Evolutionary conservation across 768 basidiomycete genomes (phyloP), one percentile per base, ranked within the genome.

Genomic region (Trametes gibbosa): DNA sequence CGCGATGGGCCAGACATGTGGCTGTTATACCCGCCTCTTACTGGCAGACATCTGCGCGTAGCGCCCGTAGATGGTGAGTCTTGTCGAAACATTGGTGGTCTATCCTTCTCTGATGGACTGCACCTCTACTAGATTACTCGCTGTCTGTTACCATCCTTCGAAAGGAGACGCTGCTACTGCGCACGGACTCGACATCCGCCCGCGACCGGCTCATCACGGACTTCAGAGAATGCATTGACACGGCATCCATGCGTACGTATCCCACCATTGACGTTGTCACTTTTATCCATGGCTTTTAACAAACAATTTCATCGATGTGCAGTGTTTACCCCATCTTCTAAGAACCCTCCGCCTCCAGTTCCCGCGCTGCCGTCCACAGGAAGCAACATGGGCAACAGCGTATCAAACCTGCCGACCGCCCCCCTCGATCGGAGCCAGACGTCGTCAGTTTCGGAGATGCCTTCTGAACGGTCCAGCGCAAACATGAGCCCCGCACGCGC

Each of bases 1-100:
- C 73, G 77, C 32, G 82, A 84, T 58, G 84, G 84, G 12, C 80
- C 87, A 5, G 93, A 97, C 68, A 89, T 96, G 87, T 92, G 86
- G 85, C 77, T 99, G 46, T 84, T 87, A 64, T 99, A 97, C 76
- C 97, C 97, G 17, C 97, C 97, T 5, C 76, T 99, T 34, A 89
- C 97, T 13, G 96, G 95, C 5, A 98, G 96, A 70, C 95, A 97
- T 66, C 78, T 99, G 53, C 81, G 82, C 58, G 87, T 91, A 3
- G 76, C 77, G 9, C 86, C 86, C 62, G 77, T 82, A 3, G 76
- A 77, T 56, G 85, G 79, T 35, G 59, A 56, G 82, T 73, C n/a
- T 25, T 47, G 45, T 29, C n/a, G 13, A 17, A 9, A 17, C 52
- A 23, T 12, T 40, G 21, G 16, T 7, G 27, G 9, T n/a, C 9